Base-by-base conservation (phyloP, 78 protist genomes). In the Bigelowiella natans region DNA sequence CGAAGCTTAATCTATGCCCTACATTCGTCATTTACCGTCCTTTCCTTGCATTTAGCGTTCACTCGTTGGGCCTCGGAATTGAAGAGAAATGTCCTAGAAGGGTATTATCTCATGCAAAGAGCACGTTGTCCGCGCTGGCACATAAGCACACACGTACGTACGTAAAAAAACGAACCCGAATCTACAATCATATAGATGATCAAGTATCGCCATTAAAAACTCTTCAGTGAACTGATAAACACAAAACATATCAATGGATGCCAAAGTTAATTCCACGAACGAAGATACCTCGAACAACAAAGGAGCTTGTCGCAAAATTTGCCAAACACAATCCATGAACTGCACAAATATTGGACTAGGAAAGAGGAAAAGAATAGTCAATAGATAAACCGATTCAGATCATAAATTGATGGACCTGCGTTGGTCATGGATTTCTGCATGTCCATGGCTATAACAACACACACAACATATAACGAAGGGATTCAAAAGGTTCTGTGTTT, bases 261-360 rank as follows among this genome's bases (percentile, higher is more conserved):
- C n/a, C n/a, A n/a, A n/a, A n/a, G n/a, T n/a, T n/a, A n/a, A n/a
- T n/a, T n/a, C n/a, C n/a, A n/a, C n/a, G n/a, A n/a, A n/a, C n/a
- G n/a, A n/a, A n/a, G n/a, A n/a, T n/a, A n/a, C 73, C 73, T 51
- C 73, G 18, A 51, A 51, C 18, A 18, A 51, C 7, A 51, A 18
- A 18, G 18, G 73, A 51, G 7, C 18, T 84, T 96, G 97, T 11
- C 82, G 37, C 88, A 39, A 26, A 36, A 95, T 83, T 64, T 96
- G 98, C 85, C 87, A 93, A 26, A 95, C 94, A 85, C 96, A 94
- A 87, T 97, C 99, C 1, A 97, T 90, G 36, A 95, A 97, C 92
- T 96, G 98, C 31, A 94, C 93, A 83, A 97, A 96, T 18, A 96
- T 91, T 11, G 99, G 98, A 30, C 86, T 84, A 30, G 86, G 31